These are phyloP conservation scores for Scleromitrula shiraiana DNA, from an alignment of 2,329 filamentous ascomycete species.

Conservation along the genomic window DNA sequence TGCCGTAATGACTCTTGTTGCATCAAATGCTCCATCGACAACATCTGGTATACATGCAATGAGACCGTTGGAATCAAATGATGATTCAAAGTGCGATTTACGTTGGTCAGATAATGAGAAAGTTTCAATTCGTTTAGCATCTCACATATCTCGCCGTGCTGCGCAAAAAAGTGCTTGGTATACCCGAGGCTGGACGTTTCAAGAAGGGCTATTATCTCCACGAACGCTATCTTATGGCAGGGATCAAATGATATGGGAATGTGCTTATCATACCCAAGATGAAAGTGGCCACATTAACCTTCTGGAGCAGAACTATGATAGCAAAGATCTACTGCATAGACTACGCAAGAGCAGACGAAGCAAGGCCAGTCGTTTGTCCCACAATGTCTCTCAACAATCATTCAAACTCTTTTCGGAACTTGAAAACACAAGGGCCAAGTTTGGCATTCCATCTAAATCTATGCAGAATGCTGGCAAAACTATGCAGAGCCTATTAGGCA, in stretches of 20 bases:
- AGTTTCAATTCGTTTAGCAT: neutral
- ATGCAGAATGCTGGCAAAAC: neutral
- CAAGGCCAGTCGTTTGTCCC: neutral
- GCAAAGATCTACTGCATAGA: constrained; percentile 12
- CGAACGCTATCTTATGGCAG: constrained; percentile 6
- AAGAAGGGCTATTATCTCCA: constrained; percentile 6
- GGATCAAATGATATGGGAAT: constrained; percentile 11
- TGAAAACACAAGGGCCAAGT: neutral
- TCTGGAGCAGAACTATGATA: constrained; percentile 11
- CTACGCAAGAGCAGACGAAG: constrained; percentile 5
- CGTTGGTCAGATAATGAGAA: neutral
- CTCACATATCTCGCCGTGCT: constrained; percentile 5
- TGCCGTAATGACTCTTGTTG: constrained; percentile 1
- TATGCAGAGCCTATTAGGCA: constrained; percentile 3
- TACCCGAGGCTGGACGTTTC: constrained; percentile 8
- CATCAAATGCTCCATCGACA: constrained; percentile 5
- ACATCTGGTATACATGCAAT: constrained; percentile 2
- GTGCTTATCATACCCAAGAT: neutral
- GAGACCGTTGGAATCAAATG: neutral
- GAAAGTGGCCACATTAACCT: constrained; percentile 9
- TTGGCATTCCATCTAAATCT: constrained; percentile 2
- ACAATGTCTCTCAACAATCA: neutral
- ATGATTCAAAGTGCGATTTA: neutral
- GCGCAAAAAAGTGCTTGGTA: constrained; percentile 6
- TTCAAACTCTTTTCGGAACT: neutral